These are phyloP conservation scores for Penstemon barbatus DNA, from an alignment of 257 asterid species.

Conservation along the genomic window DNA sequence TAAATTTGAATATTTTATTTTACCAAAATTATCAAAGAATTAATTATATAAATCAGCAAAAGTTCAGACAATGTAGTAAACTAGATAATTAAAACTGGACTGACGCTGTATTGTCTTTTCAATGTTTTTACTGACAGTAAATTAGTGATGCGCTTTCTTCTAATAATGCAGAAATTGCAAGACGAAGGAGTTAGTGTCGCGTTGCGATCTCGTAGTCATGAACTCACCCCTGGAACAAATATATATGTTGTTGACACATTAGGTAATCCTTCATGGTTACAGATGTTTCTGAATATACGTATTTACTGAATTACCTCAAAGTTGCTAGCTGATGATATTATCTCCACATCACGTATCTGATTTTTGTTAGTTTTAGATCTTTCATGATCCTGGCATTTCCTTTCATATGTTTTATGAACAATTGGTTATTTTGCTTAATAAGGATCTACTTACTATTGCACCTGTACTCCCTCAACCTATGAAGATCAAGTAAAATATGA, in stretches of 20 bases:
- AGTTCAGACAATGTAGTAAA: too few species aligned
- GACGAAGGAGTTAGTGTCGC: constrained; percentile 46
- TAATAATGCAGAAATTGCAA: constrained; percentile 43
- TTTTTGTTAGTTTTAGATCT: neutral
- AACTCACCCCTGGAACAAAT: constrained; percentile 34
- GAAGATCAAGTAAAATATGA: neutral
- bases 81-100: too few species aligned
- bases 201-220: constrained; percentile 50
- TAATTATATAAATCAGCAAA: too few species aligned
- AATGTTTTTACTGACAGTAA: neutral
- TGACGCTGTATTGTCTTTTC: too few species aligned
- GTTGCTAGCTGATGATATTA: constrained; percentile 6
- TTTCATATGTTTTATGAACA: constrained; percentile 1
- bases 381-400: neutral
- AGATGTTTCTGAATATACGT: neutral
- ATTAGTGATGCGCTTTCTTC: constrained; percentile 7
- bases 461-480: neutral
- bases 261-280: constrained; percentile 35
- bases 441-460: neutral
- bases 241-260: constrained; percentile 49
- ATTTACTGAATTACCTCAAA: neutral
- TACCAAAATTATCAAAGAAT: too few species aligned
- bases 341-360: constrained; percentile 6
- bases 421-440: neutral
- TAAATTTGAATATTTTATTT: neutral